Conservation (phyloP, 768 basidiomycete genomes). For the Boletus vinaceobasis region DNA sequence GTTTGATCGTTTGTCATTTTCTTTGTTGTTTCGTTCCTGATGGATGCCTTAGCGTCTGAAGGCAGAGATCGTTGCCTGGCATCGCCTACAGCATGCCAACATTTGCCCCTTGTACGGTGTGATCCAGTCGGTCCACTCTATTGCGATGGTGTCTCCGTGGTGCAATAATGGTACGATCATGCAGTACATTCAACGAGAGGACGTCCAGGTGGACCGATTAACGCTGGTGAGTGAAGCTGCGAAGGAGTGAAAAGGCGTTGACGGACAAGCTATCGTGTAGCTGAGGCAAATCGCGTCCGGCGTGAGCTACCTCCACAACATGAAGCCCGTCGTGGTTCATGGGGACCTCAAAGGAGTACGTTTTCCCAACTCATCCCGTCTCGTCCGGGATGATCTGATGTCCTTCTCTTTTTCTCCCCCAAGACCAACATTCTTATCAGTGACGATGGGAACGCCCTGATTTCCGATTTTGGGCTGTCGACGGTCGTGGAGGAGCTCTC, state of each 20-base stretch:
- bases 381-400: neutral
- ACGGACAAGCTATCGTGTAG: constrained; percentile 25
- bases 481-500: constrained; percentile 54
- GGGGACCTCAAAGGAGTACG: constrained; percentile 61
- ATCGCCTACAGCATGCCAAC: constrained; percentile 53
- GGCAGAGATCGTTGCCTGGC: constrained; percentile 57
- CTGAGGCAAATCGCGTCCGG: constrained; percentile 55
- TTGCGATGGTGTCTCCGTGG: constrained; percentile 67
- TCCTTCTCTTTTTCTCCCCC: neutral
- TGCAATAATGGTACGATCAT: constrained; percentile 56
- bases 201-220: constrained; percentile 42
- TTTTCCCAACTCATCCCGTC: neutral
- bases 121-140: constrained; percentile 44
- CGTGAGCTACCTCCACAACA: constrained; percentile 54
- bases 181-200: constrained; percentile 43
- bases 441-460: constrained; percentile 48
- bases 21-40: neutral
- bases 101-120: constrained; percentile 55
- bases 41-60: constrained; percentile 41
- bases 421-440: constrained; percentile 59
- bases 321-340: constrained; percentile 53
- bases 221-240: constrained; percentile 39
- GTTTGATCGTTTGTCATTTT: neutral
- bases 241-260: neutral
- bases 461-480: constrained; percentile 62